A percentile compares a stretch with the other conserved stretches of the same genome.
Evolutionary conservation across 345 rosid species (phyloP).

Genomic region (Rhodomyrtus tomentosa): DNA sequence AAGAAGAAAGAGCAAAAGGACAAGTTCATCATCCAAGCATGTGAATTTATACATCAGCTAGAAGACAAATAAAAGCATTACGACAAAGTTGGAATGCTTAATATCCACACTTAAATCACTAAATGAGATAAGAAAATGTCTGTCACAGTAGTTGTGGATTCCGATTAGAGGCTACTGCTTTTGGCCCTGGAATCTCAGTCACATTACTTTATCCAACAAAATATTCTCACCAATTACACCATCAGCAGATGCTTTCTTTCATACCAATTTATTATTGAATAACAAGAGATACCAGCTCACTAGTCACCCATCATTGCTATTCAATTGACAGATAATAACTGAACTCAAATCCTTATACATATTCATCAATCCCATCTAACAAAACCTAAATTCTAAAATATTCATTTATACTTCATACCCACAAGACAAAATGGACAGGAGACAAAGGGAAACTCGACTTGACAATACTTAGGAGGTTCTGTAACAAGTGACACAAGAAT

Average conservation of each 20-base stretch:
- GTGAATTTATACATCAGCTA: not conserved
- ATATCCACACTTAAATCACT: not conserved
- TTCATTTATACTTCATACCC: not conserved
- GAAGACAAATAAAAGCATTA: not conserved
- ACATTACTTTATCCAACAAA: not conserved
- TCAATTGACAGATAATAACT: not conserved
- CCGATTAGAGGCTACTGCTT: not conserved
- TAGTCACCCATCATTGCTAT: not conserved
- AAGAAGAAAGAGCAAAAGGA: not conserved
- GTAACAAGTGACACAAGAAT: not conserved
- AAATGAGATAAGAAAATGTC: no score
- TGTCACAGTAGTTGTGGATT: no score
- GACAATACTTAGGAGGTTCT: not conserved
- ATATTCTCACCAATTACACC: not conserved
- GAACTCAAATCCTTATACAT: not conserved
- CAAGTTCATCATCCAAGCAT: not conserved
- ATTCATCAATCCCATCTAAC: not conserved
- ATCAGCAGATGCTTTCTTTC: not conserved
- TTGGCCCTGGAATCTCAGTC: not conserved
- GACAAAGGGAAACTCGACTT: not conserved
- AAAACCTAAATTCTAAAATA: not conserved
- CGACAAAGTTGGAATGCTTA: not conserved
- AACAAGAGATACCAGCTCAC: not conserved
- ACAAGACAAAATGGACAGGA: not conserved
- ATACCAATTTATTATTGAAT: not conserved